These are phyloP conservation scores for Brassica carinata DNA, from an alignment of 345 rosid species.

Conservation along the genomic window DNA sequence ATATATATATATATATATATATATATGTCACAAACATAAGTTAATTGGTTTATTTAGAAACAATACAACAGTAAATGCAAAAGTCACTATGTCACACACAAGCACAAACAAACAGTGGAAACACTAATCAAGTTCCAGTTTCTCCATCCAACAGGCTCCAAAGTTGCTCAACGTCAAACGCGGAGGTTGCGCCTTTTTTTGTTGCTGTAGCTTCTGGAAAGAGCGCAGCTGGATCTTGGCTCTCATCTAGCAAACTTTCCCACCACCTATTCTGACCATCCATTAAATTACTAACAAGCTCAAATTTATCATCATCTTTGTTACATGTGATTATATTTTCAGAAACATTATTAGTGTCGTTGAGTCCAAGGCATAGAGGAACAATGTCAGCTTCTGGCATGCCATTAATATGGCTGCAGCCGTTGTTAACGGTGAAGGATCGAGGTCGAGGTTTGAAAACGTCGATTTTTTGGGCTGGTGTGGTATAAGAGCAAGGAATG, in stretches of 20 bases:
- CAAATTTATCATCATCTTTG: constrained; percentile 10
- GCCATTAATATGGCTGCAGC: constrained; percentile 1
- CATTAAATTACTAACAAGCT: background rate
- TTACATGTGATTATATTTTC: constrained; percentile 16
- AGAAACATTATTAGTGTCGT: background rate
- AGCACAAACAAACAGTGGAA: background rate
- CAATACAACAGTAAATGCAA: background rate
- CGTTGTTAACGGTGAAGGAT: constrained; percentile 17
- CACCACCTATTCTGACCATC: constrained; percentile 32
- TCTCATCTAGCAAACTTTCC: constrained; percentile 26
- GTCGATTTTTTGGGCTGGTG: constrained; percentile 15
- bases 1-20: background rate
- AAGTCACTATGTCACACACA: background rate
- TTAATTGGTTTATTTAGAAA: background rate
- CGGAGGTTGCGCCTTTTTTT: background rate
- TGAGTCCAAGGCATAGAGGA: constrained; percentile 2
- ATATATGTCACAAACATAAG: background rate
- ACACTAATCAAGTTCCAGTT: constrained; percentile 25
- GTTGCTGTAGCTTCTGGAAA: background rate
- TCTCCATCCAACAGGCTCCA: constrained; percentile 33
- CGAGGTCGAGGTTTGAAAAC: constrained; percentile 41
- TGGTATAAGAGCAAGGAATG: background rate
- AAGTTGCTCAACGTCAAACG: constrained; percentile 38
- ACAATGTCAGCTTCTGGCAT: background rate
- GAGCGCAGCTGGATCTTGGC: background rate